phyloP scores from a whole-genome alignment of 2,329 filamentous ascomycete species.

The Exserohilum rostratum region DNA sequence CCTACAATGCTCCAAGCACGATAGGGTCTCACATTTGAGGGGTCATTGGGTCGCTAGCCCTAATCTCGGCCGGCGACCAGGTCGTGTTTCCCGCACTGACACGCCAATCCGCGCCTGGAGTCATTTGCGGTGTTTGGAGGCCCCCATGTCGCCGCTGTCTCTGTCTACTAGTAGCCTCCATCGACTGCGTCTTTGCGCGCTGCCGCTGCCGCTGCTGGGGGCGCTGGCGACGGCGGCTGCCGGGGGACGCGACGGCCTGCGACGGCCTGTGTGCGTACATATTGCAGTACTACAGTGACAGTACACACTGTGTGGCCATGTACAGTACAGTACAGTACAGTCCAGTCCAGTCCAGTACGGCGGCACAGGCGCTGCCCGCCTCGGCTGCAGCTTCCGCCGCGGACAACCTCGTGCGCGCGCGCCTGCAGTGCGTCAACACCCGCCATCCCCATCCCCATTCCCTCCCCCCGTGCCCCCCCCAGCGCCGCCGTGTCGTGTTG shows the following conservation, averaged over 20 bases:
- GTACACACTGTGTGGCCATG: no score
- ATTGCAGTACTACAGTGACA: no score
- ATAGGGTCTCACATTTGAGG: slow-evolving; percentile 24
- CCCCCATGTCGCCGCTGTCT: slow-evolving; percentile 1
- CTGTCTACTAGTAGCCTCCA: no score
- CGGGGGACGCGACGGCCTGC: slow-evolving; percentile 6
- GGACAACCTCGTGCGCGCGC: slow-evolving; percentile 12
- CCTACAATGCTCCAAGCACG: slow-evolving; percentile 14
- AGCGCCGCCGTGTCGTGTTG: background rate
- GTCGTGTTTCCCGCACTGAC: slow-evolving; percentile 20
- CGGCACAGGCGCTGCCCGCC: no score
- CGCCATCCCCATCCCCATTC: background rate
- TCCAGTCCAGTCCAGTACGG: no score
- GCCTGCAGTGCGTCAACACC: no score
- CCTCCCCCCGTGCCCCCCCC: background rate
- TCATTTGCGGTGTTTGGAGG: slow-evolving; percentile 29
- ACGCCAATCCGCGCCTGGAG: slow-evolving; percentile 19
- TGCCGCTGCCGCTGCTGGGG: no score
- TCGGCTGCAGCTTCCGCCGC: slow-evolving; percentile 30
- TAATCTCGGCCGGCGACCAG: slow-evolving; percentile 18
- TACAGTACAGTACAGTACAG: no score
- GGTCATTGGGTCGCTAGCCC: slow-evolving; percentile 25
- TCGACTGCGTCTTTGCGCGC: no score
- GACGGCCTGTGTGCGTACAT: slow-evolving; percentile 2
- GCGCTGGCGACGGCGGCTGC: slow-evolving; percentile 3